Percentiles rank a stretch among this genome's conserved stretches.
These are phyloP conservation scores for Euphorbia pulcherrima DNA, from an alignment of 345 rosid genomes.

Conservation along the genomic window DNA sequence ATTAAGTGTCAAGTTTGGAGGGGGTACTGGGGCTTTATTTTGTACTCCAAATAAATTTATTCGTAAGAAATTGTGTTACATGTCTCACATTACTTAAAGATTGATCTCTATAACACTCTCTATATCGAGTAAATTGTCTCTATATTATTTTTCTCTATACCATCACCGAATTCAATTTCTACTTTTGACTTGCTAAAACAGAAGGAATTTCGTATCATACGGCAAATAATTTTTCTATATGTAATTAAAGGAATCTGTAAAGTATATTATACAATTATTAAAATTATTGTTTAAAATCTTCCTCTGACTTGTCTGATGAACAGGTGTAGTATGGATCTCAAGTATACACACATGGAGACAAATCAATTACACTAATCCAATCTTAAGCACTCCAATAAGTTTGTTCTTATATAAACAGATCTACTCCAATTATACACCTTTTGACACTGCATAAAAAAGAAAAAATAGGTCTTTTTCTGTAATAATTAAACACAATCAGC, in stretches of 20 bases:
- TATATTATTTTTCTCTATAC: too few relatives aligned
- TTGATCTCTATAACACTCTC: too few relatives aligned
- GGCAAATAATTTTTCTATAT: conserved; percentile 26
- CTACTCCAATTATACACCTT: not conserved
- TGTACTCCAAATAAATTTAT: too few relatives aligned
- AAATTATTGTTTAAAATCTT: conserved; percentile 16
- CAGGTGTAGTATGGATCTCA: conserved; percentile 27
- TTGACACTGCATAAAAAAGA: too few relatives aligned
- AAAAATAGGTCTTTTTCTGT: not conserved
- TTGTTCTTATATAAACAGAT: not conserved
- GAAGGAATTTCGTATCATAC: conserved; percentile 6
- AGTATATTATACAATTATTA: conserved; percentile 12
- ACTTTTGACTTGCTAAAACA: too few relatives aligned
- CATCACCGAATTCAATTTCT: too few relatives aligned
- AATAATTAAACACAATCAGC: conserved; percentile 10
- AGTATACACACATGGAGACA: conserved; percentile 29
- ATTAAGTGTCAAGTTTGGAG: too few relatives aligned
- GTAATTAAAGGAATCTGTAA: conserved; percentile 13
- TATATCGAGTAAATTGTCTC: too few relatives aligned
- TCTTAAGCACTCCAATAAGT: not conserved
- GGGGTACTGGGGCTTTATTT: too few relatives aligned
- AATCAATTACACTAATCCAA: conserved; percentile 3
- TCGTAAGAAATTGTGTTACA: conserved; percentile 1
- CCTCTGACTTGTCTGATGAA: conserved; percentile 31
- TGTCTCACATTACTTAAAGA: too few relatives aligned